phyloP scores from a whole-genome alignment of 2,329 filamentous ascomycete genomes.

The Penicillium digitatum region DNA sequence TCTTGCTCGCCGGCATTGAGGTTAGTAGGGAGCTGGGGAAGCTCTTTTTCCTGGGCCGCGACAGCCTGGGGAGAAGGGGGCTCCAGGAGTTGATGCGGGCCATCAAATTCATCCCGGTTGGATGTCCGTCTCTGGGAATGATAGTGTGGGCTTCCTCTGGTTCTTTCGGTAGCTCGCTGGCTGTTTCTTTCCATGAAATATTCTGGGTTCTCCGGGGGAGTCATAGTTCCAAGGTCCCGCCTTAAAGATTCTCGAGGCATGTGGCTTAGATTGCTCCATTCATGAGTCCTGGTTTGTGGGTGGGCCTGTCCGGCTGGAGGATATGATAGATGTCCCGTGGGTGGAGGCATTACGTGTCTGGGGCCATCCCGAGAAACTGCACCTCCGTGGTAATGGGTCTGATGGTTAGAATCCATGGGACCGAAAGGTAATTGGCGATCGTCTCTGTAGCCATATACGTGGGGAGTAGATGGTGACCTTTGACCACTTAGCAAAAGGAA shows the following conservation, averaged over 20 bases:
- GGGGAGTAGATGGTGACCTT: constrained; percentile 30
- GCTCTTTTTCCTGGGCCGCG: constrained; percentile 71
- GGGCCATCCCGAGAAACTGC: constrained; percentile 27
- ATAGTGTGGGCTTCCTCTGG: constrained; percentile 34
- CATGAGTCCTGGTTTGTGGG: constrained; percentile 30
- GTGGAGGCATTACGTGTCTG: constrained; percentile 28
- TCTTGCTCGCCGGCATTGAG: constrained; percentile 81
- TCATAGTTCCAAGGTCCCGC: constrained; percentile 33
- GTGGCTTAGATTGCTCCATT: constrained; percentile 34
- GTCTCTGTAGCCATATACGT: constrained; percentile 29
- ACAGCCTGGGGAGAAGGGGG: constrained; percentile 67
- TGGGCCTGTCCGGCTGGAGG: constrained; percentile 31
- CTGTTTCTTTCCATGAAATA: constrained; percentile 37
- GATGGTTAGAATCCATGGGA: constrained; percentile 32
- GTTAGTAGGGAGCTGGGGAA: constrained; percentile 78
- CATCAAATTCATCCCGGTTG: constrained; percentile 85
- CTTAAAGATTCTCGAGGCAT: constrained; percentile 31
- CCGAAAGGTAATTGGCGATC: constrained; percentile 25
- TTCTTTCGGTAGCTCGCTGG: constrained; percentile 31
- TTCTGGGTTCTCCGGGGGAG: constrained; percentile 33
- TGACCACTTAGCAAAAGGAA: constrained; percentile 27
- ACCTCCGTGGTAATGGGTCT: constrained; percentile 28
- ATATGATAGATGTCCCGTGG: constrained; percentile 28
- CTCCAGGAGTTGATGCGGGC: constrained; percentile 76
- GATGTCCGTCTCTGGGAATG: constrained; percentile 63